phyloP scores from a whole-genome alignment of 106 monocot species.

The Platanthera guangdongensis region DNA sequence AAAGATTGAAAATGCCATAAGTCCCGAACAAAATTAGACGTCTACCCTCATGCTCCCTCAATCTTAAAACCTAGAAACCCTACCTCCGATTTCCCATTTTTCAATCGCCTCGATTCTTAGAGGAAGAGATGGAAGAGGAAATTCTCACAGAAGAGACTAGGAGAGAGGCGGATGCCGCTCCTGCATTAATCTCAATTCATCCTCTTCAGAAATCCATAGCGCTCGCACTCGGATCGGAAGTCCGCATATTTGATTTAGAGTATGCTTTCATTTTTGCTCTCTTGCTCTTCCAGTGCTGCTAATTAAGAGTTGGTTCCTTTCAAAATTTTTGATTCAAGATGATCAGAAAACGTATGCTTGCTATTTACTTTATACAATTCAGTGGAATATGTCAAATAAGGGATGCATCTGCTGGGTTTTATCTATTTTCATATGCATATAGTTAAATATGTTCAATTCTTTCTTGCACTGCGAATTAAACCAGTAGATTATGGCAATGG shows the following conservation, averaged over 20 bases:
- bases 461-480: neutral
- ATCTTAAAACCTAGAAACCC: neutral
- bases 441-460: neutral
- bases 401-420: too few relatives aligned
- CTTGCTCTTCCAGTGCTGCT: neutral
- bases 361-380: neutral
- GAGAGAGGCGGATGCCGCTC: constrained; percentile 10
- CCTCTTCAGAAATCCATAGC: constrained; percentile 12
- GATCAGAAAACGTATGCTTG: neutral
- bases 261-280: constrained; percentile 1
- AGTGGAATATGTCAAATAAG: neutral
- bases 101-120: neutral
- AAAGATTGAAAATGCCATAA: too few relatives aligned
- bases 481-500: neutral
- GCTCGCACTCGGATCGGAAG: constrained; percentile 18
- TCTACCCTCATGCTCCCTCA: too few relatives aligned
- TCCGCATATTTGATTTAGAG: constrained; percentile 20
- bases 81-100: neutral
- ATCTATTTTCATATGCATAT: neutral
- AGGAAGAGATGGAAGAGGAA: constrained; percentile 3
- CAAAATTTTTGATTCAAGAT: neutral
- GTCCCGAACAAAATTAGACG: too few relatives aligned
- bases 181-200: constrained; percentile 19
- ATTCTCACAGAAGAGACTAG: neutral
- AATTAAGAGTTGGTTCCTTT: neutral